Conservation (phyloP, 306 rosid species). For the Carpinus fangiana region DNA sequence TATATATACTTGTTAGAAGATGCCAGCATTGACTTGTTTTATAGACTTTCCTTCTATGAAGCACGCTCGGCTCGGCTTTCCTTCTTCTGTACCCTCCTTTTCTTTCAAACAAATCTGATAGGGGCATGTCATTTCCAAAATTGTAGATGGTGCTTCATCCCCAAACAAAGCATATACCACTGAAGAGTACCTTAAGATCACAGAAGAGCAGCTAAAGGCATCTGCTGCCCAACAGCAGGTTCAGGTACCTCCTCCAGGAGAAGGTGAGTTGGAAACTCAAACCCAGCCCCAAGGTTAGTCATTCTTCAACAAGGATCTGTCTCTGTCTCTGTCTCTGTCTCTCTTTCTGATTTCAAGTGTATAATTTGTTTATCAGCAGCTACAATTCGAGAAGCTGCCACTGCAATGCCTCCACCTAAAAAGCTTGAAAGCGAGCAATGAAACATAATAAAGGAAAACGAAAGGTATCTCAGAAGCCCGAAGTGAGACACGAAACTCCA, state of each 20-base stretch:
- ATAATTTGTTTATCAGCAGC: slow-evolving; percentile 31
- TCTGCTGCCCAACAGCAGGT: slow-evolving; percentile 48
- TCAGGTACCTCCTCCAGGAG: slow-evolving; percentile 40
- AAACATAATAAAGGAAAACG: slow-evolving; percentile 2
- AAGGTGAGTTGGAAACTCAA: slow-evolving; percentile 43
- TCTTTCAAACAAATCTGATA: slow-evolving; percentile 11
- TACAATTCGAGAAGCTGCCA: slow-evolving; percentile 44
- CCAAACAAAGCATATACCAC: slow-evolving; percentile 60
- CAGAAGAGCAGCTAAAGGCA: slow-evolving; percentile 83
- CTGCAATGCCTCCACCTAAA: slow-evolving; percentile 34
- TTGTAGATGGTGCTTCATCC: slow-evolving; percentile 49
- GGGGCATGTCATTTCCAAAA: slow-evolving; percentile 17
- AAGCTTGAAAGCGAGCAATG: slow-evolving; percentile 43
- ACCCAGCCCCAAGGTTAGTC: slow-evolving; percentile 55
- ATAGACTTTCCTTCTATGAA: not conserved
- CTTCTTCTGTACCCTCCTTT: not conserved
- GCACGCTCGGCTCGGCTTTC: not conserved
- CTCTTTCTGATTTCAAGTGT: slow-evolving; percentile 17
- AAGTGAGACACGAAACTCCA: slow-evolving; percentile 18
- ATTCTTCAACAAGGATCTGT: slow-evolving; percentile 1
- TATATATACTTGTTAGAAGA: not conserved
- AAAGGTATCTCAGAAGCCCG: not conserved
- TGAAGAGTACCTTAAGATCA: slow-evolving; percentile 80
- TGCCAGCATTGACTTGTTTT: not conserved
- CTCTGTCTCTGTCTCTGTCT: not conserved